Evolutionary conservation across 371 early-diverging fungal species (phyloP).

Genomic region (Syncephalastrum contaminatum): DNA sequence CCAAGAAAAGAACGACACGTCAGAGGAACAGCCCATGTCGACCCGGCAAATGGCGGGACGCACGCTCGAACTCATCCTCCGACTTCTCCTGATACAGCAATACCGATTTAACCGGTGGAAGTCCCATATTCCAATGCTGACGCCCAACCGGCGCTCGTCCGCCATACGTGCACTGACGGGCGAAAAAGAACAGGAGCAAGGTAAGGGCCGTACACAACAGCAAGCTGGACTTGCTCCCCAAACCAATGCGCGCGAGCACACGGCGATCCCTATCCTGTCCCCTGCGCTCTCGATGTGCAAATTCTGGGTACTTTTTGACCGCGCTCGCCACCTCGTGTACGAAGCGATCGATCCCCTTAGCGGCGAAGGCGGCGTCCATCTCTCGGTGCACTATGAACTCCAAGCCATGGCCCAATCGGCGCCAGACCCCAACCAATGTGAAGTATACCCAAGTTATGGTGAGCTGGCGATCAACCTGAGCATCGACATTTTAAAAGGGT

Average conservation of each 20-base stretch:
- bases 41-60: slow-evolving; percentile 25
- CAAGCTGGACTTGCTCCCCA: slow-evolving; percentile 1
- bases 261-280: slow-evolving; percentile 29
- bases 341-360: slow-evolving; percentile 29
- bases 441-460: slow-evolving; percentile 31
- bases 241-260: slow-evolving; percentile 1
- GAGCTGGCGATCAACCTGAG: slow-evolving; percentile 29
- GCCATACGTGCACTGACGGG: slow-evolving; percentile 38
- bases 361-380: slow-evolving; percentile 27
- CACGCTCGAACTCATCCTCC: slow-evolving; percentile 31
- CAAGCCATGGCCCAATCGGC: slow-evolving; percentile 5
- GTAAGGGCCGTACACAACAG: slow-evolving; percentile 1
- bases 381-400: slow-evolving; percentile 38
- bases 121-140: slow-evolving; percentile 28
- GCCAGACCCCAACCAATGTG: slow-evolving; percentile 10
- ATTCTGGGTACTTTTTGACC: slow-evolving; percentile 46
- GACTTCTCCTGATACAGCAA: slow-evolving; percentile 38
- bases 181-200: slow-evolving; percentile 7
- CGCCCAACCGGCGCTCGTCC: slow-evolving; percentile 12
- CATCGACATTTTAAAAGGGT: slow-evolving; percentile 43
- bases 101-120: slow-evolving; percentile 43
- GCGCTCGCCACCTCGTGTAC: slow-evolving; percentile 37
- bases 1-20: neutral
- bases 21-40: neutral
- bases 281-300: slow-evolving; percentile 36